Conservation (phyloP, 108 stramenopile species). For the Fragilariopsis cylindrus region DNA sequence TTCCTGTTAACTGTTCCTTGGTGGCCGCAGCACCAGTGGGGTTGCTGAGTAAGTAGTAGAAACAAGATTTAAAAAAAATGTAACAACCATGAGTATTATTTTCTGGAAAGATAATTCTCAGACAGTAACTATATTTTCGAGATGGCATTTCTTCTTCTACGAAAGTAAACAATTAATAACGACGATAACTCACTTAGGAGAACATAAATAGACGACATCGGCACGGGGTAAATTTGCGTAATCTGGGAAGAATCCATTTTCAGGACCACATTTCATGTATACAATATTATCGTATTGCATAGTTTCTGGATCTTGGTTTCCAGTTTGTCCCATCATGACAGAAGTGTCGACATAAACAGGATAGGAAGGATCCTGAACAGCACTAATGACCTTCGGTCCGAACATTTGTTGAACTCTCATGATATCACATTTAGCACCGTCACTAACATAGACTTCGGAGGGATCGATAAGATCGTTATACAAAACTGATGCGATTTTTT, state of each 20-base stretch:
- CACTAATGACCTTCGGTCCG: constrained; percentile 87
- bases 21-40: constrained; percentile 96
- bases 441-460: constrained; percentile 96
- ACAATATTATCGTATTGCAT: constrained; percentile 96
- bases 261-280: constrained; percentile 95
- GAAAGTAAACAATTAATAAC: background rate
- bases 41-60: constrained; percentile 53
- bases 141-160: background rate
- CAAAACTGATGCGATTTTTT: constrained; percentile 88
- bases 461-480: constrained; percentile 90
- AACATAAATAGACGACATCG: constrained; percentile 96
- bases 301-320: constrained; percentile 75
- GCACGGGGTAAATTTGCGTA: constrained; percentile 81
- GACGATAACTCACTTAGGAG: constrained; percentile 76
- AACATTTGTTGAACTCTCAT: constrained; percentile 96
- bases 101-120: background rate
- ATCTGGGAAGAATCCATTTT: constrained; percentile 97
- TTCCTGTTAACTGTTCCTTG: constrained; percentile 82
- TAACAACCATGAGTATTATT: background rate
- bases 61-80: background rate
- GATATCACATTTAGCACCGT: constrained; percentile 98
- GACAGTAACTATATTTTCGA: background rate
- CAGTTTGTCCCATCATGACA: constrained; percentile 96
- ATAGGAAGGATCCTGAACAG: constrained; percentile 96
- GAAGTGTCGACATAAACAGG: constrained; percentile 96